Base-by-base conservation (phyloP, 2,329 filamentous ascomycete genomes). In the Pseudopyrenochaeta lycopersici region DNA sequence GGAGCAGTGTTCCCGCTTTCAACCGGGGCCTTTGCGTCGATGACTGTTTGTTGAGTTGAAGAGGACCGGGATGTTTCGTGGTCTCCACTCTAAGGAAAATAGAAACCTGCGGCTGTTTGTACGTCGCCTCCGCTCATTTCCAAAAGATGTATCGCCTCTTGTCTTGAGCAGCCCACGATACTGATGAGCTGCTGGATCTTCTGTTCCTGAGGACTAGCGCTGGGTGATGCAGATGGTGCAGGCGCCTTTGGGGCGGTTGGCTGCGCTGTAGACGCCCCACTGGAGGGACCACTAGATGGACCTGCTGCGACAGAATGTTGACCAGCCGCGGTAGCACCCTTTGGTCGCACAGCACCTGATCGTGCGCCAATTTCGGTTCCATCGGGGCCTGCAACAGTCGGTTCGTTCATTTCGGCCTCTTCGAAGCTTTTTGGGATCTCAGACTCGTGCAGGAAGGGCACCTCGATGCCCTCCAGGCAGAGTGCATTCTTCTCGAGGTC, bases 341-440 rank as follows among this genome's bases (percentile, higher is more conserved):
- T 83, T 7, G 77, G 85, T 41, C 84, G 85, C 18, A 95, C 86
- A 21, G 90, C 92, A 14, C 95, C 95, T 2, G 92, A 90, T 50
- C 88, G 85, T 43, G 90, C 88, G 38, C 94, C 94, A 58, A 98
- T 92, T 43, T 91, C 88, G 10, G 91, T 96, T n/a, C 93, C 94
- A 33, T 90, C 90, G 0, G 93, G 91, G 0, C 95, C 95, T 39
- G 88, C 84, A 43, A 98, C 85, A 12, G 89, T 92, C 4, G 93
- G 92, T 77, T 98, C 94, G 51, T 90, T 84, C 46, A 88, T 84
- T 54, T 88, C 82, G 2, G 86, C 85, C 56, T 90, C 88, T 63
- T 93, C 90, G 31, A 84, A 77, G 41, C 89, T 85, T 74, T 90
- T 96, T n/a, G 95, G 95, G 46, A 98, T 96, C 62, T 99, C 94